Evolutionary conservation across 257 asterid species (phyloP).

Genomic region (Misopates orontium): DNA sequence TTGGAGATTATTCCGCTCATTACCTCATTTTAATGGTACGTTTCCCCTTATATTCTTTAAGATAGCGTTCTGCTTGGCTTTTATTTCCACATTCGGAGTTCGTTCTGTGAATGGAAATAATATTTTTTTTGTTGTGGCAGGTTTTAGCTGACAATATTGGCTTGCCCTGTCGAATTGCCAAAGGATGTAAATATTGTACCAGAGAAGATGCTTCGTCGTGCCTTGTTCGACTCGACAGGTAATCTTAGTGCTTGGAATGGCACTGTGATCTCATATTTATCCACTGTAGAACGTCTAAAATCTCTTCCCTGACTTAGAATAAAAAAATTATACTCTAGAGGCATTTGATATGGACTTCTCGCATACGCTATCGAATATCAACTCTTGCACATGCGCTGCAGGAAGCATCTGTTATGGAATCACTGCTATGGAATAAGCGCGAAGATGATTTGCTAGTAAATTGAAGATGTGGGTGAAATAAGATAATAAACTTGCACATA

Average conservation of each 20-base stretch:
- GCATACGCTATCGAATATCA: too few species aligned
- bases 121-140: slow-evolving; percentile 45
- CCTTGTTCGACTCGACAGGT: slow-evolving; percentile 91
- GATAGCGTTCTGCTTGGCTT: slow-evolving; percentile 6
- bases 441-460: too few species aligned
- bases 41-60: too few species aligned
- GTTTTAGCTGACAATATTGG: slow-evolving; percentile 88
- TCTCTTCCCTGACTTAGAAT: slow-evolving; percentile 14
- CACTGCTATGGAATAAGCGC: too few species aligned
- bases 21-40: neutral
- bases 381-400: too few species aligned
- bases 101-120: slow-evolving; percentile 16
- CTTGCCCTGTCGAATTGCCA: slow-evolving; percentile 98
- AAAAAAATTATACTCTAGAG: too few species aligned
- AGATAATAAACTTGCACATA: too few species aligned
- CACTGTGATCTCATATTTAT: slow-evolving; percentile 16
- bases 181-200: slow-evolving; percentile 84
- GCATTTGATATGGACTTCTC: too few species aligned
- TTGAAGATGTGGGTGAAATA: too few species aligned
- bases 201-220: slow-evolving; percentile 91
- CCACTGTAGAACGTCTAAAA: slow-evolving; percentile 8
- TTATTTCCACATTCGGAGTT: slow-evolving; percentile 14
- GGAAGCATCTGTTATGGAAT: too few species aligned
- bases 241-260: slow-evolving; percentile 25
- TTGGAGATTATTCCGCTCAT: neutral